Evolutionary conservation across 1,139 yeast species (phyloP).

Genomic region (Taiozyma onychis): DNA sequence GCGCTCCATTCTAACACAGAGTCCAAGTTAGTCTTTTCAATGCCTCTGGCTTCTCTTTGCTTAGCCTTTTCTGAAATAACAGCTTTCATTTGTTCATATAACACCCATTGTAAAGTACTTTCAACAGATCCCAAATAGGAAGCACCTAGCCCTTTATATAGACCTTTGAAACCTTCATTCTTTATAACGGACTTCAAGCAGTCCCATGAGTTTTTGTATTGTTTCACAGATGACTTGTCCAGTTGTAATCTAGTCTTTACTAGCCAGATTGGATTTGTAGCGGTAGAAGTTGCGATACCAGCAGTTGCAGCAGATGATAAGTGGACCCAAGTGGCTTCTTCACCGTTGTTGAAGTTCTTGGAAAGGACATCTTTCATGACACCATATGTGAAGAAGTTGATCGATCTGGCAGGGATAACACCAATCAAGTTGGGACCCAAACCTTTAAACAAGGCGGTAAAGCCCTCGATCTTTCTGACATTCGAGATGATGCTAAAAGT

Average conservation of each 20-base stretch:
- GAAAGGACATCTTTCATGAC: slow-evolving; percentile 73
- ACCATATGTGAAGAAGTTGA: slow-evolving; percentile 96
- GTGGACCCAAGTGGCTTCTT: slow-evolving; percentile 84
- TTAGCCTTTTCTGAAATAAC: slow-evolving; percentile 57
- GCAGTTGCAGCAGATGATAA: slow-evolving; percentile 86
- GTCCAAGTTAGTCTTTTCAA: slow-evolving; percentile 54
- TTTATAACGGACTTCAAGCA: slow-evolving; percentile 66
- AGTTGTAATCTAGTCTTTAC: slow-evolving; percentile 91
- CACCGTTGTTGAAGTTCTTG: slow-evolving; percentile 57
- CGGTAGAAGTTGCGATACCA: slow-evolving; percentile 92
- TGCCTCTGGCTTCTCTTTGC: slow-evolving; percentile 37
- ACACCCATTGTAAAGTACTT: slow-evolving; percentile 92
- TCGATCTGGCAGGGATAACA: slow-evolving; percentile 97
- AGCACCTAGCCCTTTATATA: slow-evolving; percentile 88
- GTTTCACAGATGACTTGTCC: slow-evolving; percentile 54
- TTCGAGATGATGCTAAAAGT: slow-evolving; percentile 67
- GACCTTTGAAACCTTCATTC: slow-evolving; percentile 73
- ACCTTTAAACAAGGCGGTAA: slow-evolving; percentile 84
- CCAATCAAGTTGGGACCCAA: slow-evolving; percentile 96
- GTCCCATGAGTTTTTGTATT: slow-evolving; percentile 81
- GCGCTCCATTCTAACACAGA: slow-evolving; percentile 87
- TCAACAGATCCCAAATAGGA: slow-evolving; percentile 93
- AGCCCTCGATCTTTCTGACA: slow-evolving; percentile 74
- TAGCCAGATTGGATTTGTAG: slow-evolving; percentile 99
- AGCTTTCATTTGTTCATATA: slow-evolving; percentile 90